A percentile compares a stretch with the other conserved stretches of the same genome.
Conservation (phyloP, 2,329 filamentous ascomycete species). For the Ascochyta fabae region DNA sequence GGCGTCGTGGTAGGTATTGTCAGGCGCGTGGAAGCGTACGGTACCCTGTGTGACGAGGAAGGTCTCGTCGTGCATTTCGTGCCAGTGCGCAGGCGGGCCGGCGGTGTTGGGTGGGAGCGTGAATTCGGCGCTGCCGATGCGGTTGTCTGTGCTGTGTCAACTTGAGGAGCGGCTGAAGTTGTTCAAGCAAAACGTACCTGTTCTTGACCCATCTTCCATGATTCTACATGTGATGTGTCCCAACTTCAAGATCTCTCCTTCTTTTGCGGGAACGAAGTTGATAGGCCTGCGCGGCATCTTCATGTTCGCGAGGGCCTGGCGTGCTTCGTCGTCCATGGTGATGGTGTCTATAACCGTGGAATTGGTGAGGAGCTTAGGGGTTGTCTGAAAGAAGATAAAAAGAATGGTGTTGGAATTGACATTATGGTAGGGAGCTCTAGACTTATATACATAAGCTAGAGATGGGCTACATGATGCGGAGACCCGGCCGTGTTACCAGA, state of each 20-base stretch:
- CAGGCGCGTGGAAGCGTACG: conserved; percentile 59
- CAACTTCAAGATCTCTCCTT: conserved; percentile 58
- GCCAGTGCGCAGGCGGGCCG: conserved; percentile 60
- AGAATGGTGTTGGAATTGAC: not conserved
- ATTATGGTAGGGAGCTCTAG: not conserved
- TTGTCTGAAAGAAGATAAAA: too few species aligned
- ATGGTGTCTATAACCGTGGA: not conserved
- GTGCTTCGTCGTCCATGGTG: conserved; percentile 42
- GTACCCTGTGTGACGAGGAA: conserved; percentile 62
- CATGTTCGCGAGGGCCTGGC: conserved; percentile 42
- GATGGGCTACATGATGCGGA: conserved; percentile 28
- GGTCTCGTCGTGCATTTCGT: conserved; percentile 64
- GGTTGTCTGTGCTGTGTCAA: conserved; percentile 49
- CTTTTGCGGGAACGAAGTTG: conserved; percentile 56
- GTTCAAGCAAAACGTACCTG: conserved; percentile 41
- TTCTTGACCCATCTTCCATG: conserved; percentile 60
- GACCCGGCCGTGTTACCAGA: conserved; percentile 27
- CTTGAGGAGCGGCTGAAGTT: not conserved
- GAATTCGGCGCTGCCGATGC: conserved; percentile 56
- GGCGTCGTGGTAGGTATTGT: conserved; percentile 55
- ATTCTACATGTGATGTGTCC: conserved; percentile 59
- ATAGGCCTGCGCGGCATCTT: conserved; percentile 53
- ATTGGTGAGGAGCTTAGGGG: too few species aligned
- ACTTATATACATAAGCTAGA: conserved; percentile 10
- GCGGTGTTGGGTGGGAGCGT: conserved; percentile 56